Evolutionary conservation across 108 stramenopile species (phyloP).

Genomic region (Schizochytrium sp.): DNA sequence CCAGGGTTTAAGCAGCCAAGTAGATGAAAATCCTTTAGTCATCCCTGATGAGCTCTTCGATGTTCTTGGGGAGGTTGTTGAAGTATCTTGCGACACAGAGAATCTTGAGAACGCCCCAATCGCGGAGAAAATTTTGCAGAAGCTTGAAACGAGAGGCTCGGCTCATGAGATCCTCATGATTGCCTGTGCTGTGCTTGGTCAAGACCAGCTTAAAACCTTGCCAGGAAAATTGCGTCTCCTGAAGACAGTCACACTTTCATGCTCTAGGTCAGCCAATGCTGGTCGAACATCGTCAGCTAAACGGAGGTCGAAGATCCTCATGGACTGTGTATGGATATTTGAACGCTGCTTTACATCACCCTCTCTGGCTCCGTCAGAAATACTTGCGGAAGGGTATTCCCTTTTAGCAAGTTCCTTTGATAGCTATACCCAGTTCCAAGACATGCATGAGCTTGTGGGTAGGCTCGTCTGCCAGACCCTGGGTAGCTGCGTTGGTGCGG

Average conservation of each 20-base stretch:
- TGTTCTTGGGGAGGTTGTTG: no score
- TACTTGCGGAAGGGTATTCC: neutral
- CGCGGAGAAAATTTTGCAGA: neutral
- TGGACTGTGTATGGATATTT: neutral
- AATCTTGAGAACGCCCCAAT: neutral
- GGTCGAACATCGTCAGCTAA: neutral
- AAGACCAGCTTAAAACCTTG: neutral
- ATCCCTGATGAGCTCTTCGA: no score
- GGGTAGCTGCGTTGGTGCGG: neutral
- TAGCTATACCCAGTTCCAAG: neutral
- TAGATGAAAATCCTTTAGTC: no score
- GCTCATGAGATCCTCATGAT: constrained; percentile 11
- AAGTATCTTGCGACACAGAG: no score
- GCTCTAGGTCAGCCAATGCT: neutral
- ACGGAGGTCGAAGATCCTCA: neutral
- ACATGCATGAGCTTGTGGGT: neutral
- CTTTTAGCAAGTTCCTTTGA: neutral
- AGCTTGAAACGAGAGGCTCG: neutral
- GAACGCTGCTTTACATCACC: constrained; percentile 3
- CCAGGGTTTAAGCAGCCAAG: no score
- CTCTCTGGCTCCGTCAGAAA: neutral
- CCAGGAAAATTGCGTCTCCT: neutral
- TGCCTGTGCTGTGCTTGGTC: neutral
- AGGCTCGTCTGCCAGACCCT: neutral
- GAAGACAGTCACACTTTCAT: neutral